Percentiles rank a stretch among this genome's conserved stretches.
Evolutionary conservation across 1,139 yeast species (phyloP).

Genomic region (Tardiomyces blankii): DNA sequence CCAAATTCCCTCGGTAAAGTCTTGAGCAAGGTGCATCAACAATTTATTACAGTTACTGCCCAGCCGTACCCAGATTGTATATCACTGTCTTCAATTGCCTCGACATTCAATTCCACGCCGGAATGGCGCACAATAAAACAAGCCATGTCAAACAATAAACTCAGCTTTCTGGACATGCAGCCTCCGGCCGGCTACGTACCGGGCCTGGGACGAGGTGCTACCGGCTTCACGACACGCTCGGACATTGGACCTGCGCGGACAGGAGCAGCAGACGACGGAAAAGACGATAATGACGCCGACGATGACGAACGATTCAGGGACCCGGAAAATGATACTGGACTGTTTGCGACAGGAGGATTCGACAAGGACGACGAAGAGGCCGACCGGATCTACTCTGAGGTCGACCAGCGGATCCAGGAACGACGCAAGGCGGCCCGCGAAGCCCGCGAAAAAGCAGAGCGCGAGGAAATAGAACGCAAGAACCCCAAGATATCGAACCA

Average conservation of each 20-base stretch:
- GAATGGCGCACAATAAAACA: no score
- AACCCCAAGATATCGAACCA: constrained; percentile 30
- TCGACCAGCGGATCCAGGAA: constrained; percentile 46
- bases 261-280: constrained; percentile 26
- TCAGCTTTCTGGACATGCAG: constrained; percentile 59
- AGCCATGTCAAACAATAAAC: no score
- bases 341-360: constrained; percentile 21
- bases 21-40: no score
- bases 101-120: no score
- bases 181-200: constrained; percentile 89
- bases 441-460: constrained; percentile 21
- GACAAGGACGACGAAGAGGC: constrained; percentile 65
- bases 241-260: constrained; percentile 47
- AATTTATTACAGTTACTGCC: not conserved
- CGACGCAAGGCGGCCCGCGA: constrained; percentile 28
- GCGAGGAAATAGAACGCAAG: constrained; percentile 16
- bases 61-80: not conserved
- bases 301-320: constrained; percentile 26
- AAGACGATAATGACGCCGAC: constrained; percentile 22
- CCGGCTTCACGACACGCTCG: constrained; percentile 80
- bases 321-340: constrained; percentile 31
- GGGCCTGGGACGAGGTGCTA: constrained; percentile 92
- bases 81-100: no score
- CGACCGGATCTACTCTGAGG: constrained; percentile 50
- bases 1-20: no score